phyloP scores from a whole-genome alignment of 2,329 filamentous ascomycete species.

The Rutstroemia sp. region DNA sequence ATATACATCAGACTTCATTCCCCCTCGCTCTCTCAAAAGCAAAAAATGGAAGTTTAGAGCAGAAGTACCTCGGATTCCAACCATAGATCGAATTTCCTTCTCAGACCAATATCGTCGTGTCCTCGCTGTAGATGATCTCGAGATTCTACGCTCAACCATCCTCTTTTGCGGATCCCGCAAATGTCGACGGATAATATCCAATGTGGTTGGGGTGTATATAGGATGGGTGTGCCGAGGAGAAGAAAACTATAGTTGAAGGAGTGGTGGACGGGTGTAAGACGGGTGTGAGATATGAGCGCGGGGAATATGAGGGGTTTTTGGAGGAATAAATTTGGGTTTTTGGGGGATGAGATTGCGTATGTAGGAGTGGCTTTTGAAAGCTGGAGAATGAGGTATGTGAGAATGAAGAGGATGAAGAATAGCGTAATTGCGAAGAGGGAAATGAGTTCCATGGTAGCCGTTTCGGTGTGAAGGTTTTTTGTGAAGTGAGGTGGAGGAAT shows the following conservation, averaged over 20 bases:
- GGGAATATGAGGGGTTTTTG: too few relatives aligned
- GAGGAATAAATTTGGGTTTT: too few relatives aligned
- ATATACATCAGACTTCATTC: slow-evolving; percentile 6
- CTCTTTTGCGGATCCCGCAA: slow-evolving; percentile 40
- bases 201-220: slow-evolving; percentile 47
- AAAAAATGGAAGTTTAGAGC: slow-evolving; percentile 8
- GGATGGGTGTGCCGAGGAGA: slow-evolving; percentile 58
- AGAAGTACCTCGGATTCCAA: slow-evolving; percentile 44
- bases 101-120: slow-evolving; percentile 41
- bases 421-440: too few relatives aligned
- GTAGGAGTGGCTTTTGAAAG: too few relatives aligned
- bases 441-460: too few relatives aligned
- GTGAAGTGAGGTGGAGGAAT: too few relatives aligned
- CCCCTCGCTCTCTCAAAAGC: too few relatives aligned
- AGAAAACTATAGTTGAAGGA: slow-evolving; percentile 65
- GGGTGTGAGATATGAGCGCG: slow-evolving; percentile 39
- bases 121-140: slow-evolving; percentile 45
- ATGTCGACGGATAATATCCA: slow-evolving; percentile 45
- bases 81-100: slow-evolving; percentile 55
- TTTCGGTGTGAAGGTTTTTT: too few relatives aligned
- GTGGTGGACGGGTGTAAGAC: slow-evolving; percentile 59
- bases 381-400: too few relatives aligned
- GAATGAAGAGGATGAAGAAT: too few relatives aligned
- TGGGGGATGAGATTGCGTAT: too few relatives aligned
- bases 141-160: slow-evolving; percentile 36